These are phyloP conservation scores for Euphorbia pulcherrima DNA, from an alignment of 345 rosid species.

Conservation along the genomic window DNA sequence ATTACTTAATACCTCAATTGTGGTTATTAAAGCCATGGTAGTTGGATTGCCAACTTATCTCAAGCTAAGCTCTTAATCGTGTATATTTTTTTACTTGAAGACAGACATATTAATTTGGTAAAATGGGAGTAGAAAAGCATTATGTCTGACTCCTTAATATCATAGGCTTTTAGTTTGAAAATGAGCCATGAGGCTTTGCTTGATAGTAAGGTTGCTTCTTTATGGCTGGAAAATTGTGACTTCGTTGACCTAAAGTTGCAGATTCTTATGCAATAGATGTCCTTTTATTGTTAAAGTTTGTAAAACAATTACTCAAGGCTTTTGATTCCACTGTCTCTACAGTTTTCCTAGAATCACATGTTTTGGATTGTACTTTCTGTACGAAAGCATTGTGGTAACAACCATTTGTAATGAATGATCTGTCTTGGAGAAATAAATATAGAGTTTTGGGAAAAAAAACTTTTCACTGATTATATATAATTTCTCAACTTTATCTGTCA, in stretches of 20 bases:
- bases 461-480: neutral
- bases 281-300: neutral
- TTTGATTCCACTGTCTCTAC: neutral
- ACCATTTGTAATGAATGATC: neutral
- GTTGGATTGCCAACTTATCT: neutral
- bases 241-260: neutral
- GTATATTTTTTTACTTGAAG: slow-evolving; percentile 2
- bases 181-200: neutral
- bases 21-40: neutral
- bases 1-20: neutral
- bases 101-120: neutral
- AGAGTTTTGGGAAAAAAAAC: neutral
- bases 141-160: neutral
- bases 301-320: neutral
- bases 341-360: neutral
- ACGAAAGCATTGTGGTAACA: neutral
- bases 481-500: slow-evolving; percentile 1
- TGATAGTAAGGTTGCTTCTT: neutral
- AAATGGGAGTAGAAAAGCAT: neutral
- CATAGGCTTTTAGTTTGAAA: neutral
- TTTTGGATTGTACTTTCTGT: neutral
- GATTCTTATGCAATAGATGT: neutral
- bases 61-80: neutral
- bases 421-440: neutral
- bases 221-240: neutral